Conservation (phyloP, 192 early-diverging fungal species). For the Linnemannia exigua region DNA sequence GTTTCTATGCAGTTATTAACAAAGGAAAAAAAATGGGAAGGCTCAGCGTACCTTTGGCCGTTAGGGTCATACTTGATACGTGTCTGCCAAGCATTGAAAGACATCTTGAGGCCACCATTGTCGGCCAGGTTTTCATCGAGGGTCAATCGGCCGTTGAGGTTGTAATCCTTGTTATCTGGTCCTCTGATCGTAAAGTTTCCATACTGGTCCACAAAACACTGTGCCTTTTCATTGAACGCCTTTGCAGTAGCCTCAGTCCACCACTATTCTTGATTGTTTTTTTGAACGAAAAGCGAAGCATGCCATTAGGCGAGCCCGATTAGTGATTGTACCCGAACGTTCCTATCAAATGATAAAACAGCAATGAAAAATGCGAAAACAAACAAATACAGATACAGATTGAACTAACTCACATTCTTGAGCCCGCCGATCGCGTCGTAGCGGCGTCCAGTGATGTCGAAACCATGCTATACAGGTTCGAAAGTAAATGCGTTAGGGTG, state of each 20-base stretch:
- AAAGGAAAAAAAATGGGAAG: background rate
- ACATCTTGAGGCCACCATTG: slow-evolving; percentile 70
- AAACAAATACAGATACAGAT: background rate
- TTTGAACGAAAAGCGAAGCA: no score
- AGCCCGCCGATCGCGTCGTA: slow-evolving; percentile 63
- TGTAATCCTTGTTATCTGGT: slow-evolving; percentile 22
- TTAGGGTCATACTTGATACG: slow-evolving; percentile 26
- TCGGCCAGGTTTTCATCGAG: slow-evolving; percentile 80
- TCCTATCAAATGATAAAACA: background rate
- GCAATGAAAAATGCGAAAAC: slow-evolving; percentile 45
- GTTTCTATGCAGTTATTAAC: no score
- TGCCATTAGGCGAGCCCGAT: no score
- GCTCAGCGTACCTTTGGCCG: slow-evolving; percentile 32
- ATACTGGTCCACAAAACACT: slow-evolving; percentile 80
- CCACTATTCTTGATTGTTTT: slow-evolving; percentile 70
- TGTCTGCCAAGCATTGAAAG: slow-evolving; percentile 60
- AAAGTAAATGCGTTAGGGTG: no score
- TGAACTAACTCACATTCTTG: slow-evolving; percentile 21
- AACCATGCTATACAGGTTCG: slow-evolving; percentile 73
- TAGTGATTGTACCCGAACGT: slow-evolving; percentile 9
- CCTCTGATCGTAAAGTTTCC: slow-evolving; percentile 54
- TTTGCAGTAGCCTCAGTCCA: slow-evolving; percentile 71
- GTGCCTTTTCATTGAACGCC: slow-evolving; percentile 60
- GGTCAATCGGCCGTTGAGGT: slow-evolving; percentile 66
- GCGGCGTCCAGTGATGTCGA: slow-evolving; percentile 68